phyloP scores from a whole-genome alignment of 1,139 yeast species.

The Sugiyamaella grinbergsii region DNA sequence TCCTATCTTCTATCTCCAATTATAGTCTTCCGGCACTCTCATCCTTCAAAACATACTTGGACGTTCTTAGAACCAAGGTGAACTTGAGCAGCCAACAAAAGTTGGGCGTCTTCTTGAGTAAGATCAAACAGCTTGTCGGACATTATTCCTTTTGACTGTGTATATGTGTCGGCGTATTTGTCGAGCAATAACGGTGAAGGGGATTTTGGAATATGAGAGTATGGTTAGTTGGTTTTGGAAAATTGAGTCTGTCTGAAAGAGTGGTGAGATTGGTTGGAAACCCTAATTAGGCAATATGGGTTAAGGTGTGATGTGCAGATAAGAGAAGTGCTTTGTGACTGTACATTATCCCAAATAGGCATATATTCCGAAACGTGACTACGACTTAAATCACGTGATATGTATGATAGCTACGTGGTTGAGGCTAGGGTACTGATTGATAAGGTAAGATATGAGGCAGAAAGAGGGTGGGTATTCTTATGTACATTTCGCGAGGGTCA shows the following conservation, averaged over 20 bases:
- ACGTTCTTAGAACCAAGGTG: constrained; percentile 99
- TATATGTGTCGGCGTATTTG: constrained; percentile 18
- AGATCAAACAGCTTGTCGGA: constrained; percentile 80
- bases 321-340: constrained; percentile 1
- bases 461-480: too few species aligned
- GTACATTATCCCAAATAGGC: constrained; percentile 4
- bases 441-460: background rate
- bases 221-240: constrained; percentile 6
- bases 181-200: constrained; percentile 20
- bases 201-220: constrained; percentile 17
- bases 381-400: background rate
- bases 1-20: constrained; percentile 53
- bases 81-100: constrained; percentile 99
- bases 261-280: constrained; percentile 6
- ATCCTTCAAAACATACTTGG: constrained; percentile 49
- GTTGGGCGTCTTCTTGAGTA: constrained; percentile 98
- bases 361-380: background rate
- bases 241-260: constrained; percentile 19
- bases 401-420: background rate
- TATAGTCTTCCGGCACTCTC: background rate
- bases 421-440: constrained; percentile 4
- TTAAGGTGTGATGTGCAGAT: background rate
- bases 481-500: too few species aligned
- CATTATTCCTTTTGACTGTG: constrained; percentile 46
- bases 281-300: background rate